These are phyloP conservation scores for Solanum virginianum DNA, from an alignment of 257 asterid genomes.

Conservation along the genomic window DNA sequence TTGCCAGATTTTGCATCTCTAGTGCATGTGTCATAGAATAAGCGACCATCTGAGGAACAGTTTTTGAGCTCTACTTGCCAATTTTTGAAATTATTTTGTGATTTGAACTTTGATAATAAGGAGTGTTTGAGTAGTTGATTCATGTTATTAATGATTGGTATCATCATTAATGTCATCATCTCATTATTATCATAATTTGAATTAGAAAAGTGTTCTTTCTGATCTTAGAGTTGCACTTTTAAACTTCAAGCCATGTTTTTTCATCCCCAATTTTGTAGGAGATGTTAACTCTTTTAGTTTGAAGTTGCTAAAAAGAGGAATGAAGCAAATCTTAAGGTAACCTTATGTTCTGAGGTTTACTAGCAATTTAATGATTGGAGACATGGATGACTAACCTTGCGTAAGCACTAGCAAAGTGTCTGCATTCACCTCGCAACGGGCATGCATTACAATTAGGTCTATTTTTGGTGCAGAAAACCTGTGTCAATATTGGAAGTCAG, in stretches of 20 bases:
- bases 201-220: neutral
- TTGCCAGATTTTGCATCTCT: neutral
- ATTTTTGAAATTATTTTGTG: neutral
- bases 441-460: conserved; percentile 95
- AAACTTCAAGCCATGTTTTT: neutral
- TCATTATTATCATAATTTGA: neutral
- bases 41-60: neutral
- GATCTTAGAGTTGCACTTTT: neutral
- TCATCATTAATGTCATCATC: neutral
- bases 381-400: conserved; percentile 58
- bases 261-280: neutral
- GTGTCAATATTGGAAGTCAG: conserved; percentile 8
- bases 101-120: neutral
- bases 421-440: conserved; percentile 88
- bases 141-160: neutral
- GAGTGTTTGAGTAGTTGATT: neutral
- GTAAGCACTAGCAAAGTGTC: conserved; percentile 95
- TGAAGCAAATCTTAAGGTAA: neutral
- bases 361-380: conserved; percentile 2
- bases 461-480: conserved; percentile 98
- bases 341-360: neutral
- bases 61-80: neutral
- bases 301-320: neutral
- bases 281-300: neutral
- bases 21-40: neutral